A percentile compares a stretch with the other conserved stretches of the same genome.
These are phyloP conservation scores for Decorospora gaudefroyi DNA, from an alignment of 2,329 filamentous ascomycete species.

Conservation along the genomic window DNA sequence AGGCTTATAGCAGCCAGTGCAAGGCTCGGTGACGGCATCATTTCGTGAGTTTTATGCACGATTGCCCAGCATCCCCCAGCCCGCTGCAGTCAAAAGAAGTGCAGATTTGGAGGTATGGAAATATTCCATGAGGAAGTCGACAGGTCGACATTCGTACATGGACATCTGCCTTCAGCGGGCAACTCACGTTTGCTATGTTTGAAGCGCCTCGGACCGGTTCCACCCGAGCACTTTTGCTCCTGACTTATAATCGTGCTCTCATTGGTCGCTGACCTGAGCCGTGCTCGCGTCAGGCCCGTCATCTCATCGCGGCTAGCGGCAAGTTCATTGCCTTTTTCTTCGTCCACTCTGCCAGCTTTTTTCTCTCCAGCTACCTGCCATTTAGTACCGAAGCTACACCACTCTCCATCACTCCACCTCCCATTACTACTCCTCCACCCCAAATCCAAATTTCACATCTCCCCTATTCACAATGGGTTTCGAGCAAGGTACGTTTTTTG, in stretches of 20 bases:
- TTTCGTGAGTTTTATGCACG: conserved; percentile 1
- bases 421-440: conserved; percentile 21
- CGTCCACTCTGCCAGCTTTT: conserved; percentile 29
- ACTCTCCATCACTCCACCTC: conserved; percentile 21
- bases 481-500: conserved; percentile 45
- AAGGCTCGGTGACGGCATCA: conserved; percentile 8
- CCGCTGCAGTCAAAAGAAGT: no score
- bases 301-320: conserved; percentile 22
- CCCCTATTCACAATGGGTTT: conserved; percentile 48
- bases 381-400: conserved; percentile 9
- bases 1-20: not conserved
- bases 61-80: no score
- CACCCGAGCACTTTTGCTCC: conserved; percentile 20
- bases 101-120: no score
- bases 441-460: conserved; percentile 18
- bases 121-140: no score
- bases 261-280: conserved; percentile 18
- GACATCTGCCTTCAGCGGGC: conserved; percentile 4
- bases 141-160: not conserved
- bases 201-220: conserved; percentile 22
- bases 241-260: conserved; percentile 19
- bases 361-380: conserved; percentile 27
- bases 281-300: conserved; percentile 14
- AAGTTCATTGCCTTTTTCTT: conserved; percentile 29
- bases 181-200: conserved; percentile 9